Evolutionary conservation across 371 early-diverging fungal species (phyloP).

Genomic region (Mucor piriformis): DNA sequence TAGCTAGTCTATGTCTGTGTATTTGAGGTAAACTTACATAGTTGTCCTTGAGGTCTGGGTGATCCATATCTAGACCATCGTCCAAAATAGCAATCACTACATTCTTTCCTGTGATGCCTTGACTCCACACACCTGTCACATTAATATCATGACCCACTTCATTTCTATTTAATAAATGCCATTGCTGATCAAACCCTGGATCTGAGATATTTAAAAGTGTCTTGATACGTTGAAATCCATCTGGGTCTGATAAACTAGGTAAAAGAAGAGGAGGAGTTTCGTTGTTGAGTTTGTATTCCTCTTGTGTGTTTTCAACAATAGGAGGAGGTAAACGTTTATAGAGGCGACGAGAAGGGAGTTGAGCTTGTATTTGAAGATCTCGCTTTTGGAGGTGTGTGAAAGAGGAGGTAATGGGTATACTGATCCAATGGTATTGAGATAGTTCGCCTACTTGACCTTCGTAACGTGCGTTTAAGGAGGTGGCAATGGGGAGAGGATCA

Average conservation of each 20-base stretch:
- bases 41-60: conserved; percentile 82
- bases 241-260: conserved; percentile 6
- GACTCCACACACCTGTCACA: conserved; percentile 90
- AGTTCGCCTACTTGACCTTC: conserved; percentile 74
- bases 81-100: conserved; percentile 91
- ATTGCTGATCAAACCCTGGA: conserved; percentile 82
- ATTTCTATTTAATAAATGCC: conserved; percentile 81
- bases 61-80: conserved; percentile 90
- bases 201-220: conserved; percentile 58
- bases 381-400: neutral
- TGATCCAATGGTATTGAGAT: conserved; percentile 62
- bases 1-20: neutral
- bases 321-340: conserved; percentile 31
- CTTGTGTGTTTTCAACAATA: conserved; percentile 20
- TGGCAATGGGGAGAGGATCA: conserved; percentile 28
- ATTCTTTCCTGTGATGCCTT: conserved; percentile 90
- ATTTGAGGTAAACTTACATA: conserved; percentile 75
- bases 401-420: conserved; percentile 23
- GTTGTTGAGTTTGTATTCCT: conserved; percentile 19
- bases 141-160: conserved; percentile 85
- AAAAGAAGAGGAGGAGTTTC: neutral
- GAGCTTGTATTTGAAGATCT: conserved; percentile 9
- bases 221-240: conserved; percentile 25
- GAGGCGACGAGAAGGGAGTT: conserved; percentile 36
- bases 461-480: conserved; percentile 50